A percentile compares a stretch with the other conserved stretches of the same genome.
Conservation (phyloP, 352 stramenopile species). For the Pilasporangium apinafurcum region DNA sequence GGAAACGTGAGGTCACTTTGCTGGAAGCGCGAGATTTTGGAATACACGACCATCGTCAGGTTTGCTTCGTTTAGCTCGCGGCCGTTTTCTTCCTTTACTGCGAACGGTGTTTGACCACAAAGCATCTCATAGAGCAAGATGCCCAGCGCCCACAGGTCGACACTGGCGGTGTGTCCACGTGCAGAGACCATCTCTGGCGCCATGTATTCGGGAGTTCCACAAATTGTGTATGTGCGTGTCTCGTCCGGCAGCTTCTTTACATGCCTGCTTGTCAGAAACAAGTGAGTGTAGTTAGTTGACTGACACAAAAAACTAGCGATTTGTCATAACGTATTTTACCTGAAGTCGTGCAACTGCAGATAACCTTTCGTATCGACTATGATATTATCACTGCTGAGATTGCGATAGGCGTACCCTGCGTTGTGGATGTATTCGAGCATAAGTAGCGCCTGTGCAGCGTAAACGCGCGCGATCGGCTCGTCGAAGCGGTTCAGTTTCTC, state of each 20-base stretch:
- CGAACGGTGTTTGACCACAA: constrained; percentile 82
- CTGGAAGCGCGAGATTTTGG: constrained; percentile 77
- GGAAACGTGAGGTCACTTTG: constrained; percentile 51
- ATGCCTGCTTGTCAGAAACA: constrained; percentile 20
- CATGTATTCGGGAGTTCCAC: constrained; percentile 86
- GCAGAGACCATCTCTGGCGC: constrained; percentile 85
- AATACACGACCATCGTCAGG: constrained; percentile 81
- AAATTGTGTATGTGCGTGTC: constrained; percentile 83
- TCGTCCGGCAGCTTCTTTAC: constrained; percentile 83
- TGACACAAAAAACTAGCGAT: neutral
- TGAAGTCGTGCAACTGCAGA: constrained; percentile 82
- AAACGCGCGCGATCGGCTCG: constrained; percentile 45
- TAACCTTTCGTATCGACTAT: constrained; percentile 78
- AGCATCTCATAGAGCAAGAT: constrained; percentile 87
- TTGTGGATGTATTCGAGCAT: constrained; percentile 85
- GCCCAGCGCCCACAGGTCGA: constrained; percentile 83
- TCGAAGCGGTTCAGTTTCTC: constrained; percentile 48
- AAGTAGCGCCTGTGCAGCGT: constrained; percentile 65
- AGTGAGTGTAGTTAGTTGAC: neutral
- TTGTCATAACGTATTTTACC: constrained; percentile 14
- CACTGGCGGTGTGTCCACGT: constrained; percentile 62
- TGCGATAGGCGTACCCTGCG: constrained; percentile 71
- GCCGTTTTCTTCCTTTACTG: constrained; percentile 47
- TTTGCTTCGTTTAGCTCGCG: constrained; percentile 80
- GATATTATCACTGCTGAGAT: constrained; percentile 83